Evolutionary conservation across 768 basidiomycete genomes (phyloP), one percentile per base, ranked within the genome.

Genomic region (Strobilomyces echinocephalus): DNA sequence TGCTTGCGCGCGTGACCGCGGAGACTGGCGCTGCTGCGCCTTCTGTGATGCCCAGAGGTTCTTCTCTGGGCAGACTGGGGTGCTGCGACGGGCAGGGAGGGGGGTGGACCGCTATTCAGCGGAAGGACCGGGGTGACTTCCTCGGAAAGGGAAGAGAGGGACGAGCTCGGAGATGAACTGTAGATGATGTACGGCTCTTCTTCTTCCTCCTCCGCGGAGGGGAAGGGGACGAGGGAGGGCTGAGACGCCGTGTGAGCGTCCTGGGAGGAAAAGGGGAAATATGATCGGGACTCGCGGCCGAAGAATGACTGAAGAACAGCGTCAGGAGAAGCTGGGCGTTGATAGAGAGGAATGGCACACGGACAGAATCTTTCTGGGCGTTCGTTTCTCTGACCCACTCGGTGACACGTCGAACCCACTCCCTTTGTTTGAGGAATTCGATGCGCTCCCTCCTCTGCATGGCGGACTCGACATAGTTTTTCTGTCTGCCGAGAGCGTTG

Each of bases 371-470:
- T 10, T 71, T 64, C 36, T 62, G 68, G 1, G 64, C 60, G 18
- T 48, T 70, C 4, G 69, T 70, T 35, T 68, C 58, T 26, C 59
- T 68, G 1, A 73, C 63, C 73, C 73, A 74, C 49, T 73, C 68
- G 1, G 73, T 61, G 63, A 73, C 67, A 26, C 73, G 63, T 16
- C 69, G 63, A 1, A 80, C 73, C 56, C 72, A 75, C 55, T 76
- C 77, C 42, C 75, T 71, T 51, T 69, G 73, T 49, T 76, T 76
- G 41, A 79, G 63, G 59, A 82, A 80, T n/a, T 78, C 78, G 53
- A 75, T 69, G 56, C 80, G 79, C 54, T 79, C 77, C 45, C 71
- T 71, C 24, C 79, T 69, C 66, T 83, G 81, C 1, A 72, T 61
- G 21, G 65, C 62, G 1, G 74, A 74, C 66, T 82, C 81, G 31